A percentile compares a stretch with the other conserved stretches of the same genome.
phyloP scores from a whole-genome alignment of 345 rosid species.

The Alliaria petiolata region DNA sequence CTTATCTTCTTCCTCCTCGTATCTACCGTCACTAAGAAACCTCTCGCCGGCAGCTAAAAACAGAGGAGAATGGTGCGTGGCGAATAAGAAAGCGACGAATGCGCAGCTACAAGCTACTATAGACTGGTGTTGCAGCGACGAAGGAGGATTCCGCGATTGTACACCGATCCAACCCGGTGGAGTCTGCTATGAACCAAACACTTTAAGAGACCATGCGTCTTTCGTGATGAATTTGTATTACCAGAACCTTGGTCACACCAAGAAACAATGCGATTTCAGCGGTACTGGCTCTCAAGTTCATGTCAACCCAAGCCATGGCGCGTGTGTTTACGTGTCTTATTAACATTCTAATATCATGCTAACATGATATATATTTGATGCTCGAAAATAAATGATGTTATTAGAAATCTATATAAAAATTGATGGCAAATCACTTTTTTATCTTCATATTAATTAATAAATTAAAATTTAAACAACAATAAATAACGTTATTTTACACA shows the following conservation, averaged over 20 bases:
- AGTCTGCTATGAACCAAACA: slow-evolving; percentile 13
- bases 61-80: slow-evolving; percentile 1
- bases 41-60: not conserved
- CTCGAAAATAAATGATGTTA: too few relatives aligned
- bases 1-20: not conserved
- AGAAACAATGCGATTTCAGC: not conserved
- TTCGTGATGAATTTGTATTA: slow-evolving; percentile 14
- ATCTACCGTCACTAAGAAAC: not conserved
- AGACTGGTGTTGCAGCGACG: slow-evolving; percentile 12
- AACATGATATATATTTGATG: too few relatives aligned
- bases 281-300: not conserved
- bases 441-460: too few relatives aligned
- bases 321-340: not conserved
- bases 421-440: too few relatives aligned
- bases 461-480: too few relatives aligned
- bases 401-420: too few relatives aligned
- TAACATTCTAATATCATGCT: not conserved
- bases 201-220: slow-evolving; percentile 5
- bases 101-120: slow-evolving; percentile 11
- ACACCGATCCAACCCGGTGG: slow-evolving; percentile 17
- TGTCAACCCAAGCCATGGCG: slow-evolving; percentile 4
- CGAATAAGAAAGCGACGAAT: not conserved
- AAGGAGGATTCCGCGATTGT: slow-evolving; percentile 11
- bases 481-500: too few relatives aligned
- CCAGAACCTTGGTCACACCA: not conserved